phyloP scores from a whole-genome alignment of 2,329 filamentous ascomycete species.

The Fusarium transvaalense region DNA sequence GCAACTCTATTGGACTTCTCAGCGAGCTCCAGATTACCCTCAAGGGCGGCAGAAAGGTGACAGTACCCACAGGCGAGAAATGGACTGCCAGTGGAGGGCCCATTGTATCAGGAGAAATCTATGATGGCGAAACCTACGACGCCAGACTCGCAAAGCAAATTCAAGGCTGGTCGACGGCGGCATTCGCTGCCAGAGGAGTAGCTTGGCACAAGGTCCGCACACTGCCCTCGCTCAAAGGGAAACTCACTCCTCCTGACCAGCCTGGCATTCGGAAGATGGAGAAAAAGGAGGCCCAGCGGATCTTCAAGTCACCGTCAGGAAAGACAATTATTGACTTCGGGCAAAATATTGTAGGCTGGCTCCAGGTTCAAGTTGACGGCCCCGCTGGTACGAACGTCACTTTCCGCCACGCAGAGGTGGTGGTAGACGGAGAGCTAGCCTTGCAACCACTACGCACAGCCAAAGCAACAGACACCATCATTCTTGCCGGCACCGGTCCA shows the following conservation, averaged over 20 bases:
- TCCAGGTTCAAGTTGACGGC: conserved; percentile 56
- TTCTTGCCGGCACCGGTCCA: neutral
- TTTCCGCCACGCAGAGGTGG: conserved; percentile 66
- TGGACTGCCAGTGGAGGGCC: conserved; percentile 55
- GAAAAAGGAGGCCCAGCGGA: conserved; percentile 51
- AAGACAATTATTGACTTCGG: conserved; percentile 67
- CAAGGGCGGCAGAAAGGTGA: conserved; percentile 48
- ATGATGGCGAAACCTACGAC: conserved; percentile 66
- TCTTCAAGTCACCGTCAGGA: conserved; percentile 55
- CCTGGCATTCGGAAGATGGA: conserved; percentile 56
- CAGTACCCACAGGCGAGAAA: conserved; percentile 51
- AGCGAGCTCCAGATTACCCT: conserved; percentile 54
- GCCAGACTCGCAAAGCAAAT: conserved; percentile 52
- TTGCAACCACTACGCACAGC: conserved; percentile 57
- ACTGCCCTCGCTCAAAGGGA: neutral
- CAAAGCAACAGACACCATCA: conserved; percentile 55
- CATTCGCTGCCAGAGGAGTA: conserved; percentile 46
- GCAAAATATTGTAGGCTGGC: conserved; percentile 67
- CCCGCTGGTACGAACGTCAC: conserved; percentile 57
- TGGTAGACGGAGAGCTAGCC: conserved; percentile 61
- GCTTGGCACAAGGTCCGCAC: conserved; percentile 53
- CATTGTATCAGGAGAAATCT: conserved; percentile 57
- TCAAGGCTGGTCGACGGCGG: conserved; percentile 49
- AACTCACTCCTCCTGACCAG: conserved; percentile 53
- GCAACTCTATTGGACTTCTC: conserved; percentile 54